These are phyloP conservation scores for Xylaria curta DNA, from an alignment of 495 filamentous ascomycete genomes.

Conservation along the genomic window DNA sequence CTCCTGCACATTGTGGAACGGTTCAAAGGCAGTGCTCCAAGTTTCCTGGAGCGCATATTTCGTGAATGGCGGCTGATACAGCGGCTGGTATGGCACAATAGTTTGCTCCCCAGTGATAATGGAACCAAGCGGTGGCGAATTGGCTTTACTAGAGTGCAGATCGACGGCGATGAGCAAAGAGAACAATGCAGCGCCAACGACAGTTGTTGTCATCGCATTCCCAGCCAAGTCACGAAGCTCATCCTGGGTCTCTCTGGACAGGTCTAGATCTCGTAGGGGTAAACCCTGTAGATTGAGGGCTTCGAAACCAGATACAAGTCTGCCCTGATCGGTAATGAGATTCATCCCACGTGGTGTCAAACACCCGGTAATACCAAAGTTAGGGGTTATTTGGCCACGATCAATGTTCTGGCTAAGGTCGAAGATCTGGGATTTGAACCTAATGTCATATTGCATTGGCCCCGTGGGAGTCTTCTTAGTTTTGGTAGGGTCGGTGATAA, in stretches of 20 bases:
- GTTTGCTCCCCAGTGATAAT: neutral
- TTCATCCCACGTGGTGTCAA: conserved; percentile 72
- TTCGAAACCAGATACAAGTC: conserved; percentile 71
- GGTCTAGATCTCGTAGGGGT: conserved; percentile 64
- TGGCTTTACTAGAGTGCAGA: conserved; percentile 18
- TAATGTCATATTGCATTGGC: conserved; percentile 56
- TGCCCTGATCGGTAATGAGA: conserved; percentile 66
- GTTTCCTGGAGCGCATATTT: neutral
- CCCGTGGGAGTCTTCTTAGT: neutral
- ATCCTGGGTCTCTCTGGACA: conserved; percentile 67
- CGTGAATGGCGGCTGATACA: conserved; percentile 1
- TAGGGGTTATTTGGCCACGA: conserved; percentile 44
- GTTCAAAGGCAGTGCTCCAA: neutral
- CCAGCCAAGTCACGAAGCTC: conserved; percentile 78
- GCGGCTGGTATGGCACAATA: conserved; percentile 7
- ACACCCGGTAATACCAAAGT: conserved; percentile 68
- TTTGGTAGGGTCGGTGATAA: conserved; percentile 24
- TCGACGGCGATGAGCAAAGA: conserved; percentile 45
- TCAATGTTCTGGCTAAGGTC: conserved; percentile 83
- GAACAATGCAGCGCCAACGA: conserved; percentile 69
- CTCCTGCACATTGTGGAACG: neutral
- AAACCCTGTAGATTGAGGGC: conserved; percentile 74
- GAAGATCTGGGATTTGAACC: conserved; percentile 65
- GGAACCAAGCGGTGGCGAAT: neutral
- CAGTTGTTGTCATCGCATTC: conserved; percentile 84